A percentile compares a stretch with the other conserved stretches of the same genome.
These are phyloP conservation scores for Cicer cuneatum DNA, from an alignment of 306 rosid species.

Conservation along the genomic window DNA sequence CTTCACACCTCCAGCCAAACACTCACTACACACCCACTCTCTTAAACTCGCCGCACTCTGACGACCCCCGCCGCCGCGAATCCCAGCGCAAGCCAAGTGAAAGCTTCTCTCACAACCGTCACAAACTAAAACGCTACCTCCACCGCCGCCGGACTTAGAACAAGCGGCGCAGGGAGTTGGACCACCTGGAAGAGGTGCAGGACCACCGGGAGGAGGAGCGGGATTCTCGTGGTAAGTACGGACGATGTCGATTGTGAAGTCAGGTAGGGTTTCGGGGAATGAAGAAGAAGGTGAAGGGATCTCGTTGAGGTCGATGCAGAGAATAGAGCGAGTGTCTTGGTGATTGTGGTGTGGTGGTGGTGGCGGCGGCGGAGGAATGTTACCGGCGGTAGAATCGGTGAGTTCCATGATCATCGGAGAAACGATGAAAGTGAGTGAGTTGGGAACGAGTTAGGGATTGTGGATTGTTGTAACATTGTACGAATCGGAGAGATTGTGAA, in stretches of 20 bases:
- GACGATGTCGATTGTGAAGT: constrained; percentile 76
- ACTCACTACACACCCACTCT: constrained; percentile 94
- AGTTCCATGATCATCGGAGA: constrained; percentile 88
- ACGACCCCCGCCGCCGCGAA: constrained; percentile 58
- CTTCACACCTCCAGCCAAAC: constrained; percentile 63
- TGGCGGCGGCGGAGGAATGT: constrained; percentile 21
- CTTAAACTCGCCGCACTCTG: constrained; percentile 51
- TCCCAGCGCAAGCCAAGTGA: constrained; percentile 78
- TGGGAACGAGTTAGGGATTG: constrained; percentile 50
- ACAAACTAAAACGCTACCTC: constrained; percentile 66
- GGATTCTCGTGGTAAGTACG: constrained; percentile 84
- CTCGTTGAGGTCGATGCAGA: constrained; percentile 96
- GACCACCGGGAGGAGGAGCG: constrained; percentile 74
- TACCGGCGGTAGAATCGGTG: constrained; percentile 68
- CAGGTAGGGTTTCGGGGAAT: constrained; percentile 72
- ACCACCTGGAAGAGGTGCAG: constrained; percentile 53
- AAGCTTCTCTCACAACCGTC: constrained; percentile 93
- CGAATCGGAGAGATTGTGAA: constrained; percentile 34
- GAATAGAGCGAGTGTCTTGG: constrained; percentile 64
- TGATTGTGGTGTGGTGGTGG: not conserved
- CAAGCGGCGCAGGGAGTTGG: constrained; percentile 59
- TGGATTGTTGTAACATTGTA: constrained; percentile 64
- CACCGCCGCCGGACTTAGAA: constrained; percentile 61
- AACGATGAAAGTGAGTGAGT: constrained; percentile 48
- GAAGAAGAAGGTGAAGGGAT: constrained; percentile 83